Percentiles rank a stretch among this genome's conserved stretches.
phyloP scores from a whole-genome alignment of 148 eudicot species.

The Rhododendron mucronatum region DNA sequence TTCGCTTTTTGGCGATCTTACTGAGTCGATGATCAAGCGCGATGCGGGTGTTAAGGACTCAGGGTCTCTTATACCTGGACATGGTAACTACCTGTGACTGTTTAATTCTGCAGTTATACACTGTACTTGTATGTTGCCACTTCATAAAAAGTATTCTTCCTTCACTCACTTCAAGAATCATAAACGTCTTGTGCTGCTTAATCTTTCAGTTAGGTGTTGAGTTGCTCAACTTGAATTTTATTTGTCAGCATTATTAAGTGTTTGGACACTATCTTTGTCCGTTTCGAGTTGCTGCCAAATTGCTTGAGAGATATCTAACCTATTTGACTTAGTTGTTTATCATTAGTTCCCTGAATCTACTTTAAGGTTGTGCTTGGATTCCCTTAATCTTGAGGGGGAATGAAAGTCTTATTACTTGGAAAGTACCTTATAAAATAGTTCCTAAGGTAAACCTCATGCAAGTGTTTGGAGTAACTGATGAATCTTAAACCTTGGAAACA shows the following conservation, averaged over 20 bases:
- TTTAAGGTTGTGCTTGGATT: not conserved
- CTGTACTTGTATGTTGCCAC: not conserved
- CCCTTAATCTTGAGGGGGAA: not conserved
- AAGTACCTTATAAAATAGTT: not conserved
- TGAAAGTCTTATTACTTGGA: not conserved
- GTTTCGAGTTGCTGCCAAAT: not conserved
- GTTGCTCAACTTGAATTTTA: not conserved
- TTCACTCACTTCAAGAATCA: not conserved
- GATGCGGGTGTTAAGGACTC: constrained; percentile 99
- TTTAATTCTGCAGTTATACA: not conserved
- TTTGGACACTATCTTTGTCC: not conserved
- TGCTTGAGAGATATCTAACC: not conserved
- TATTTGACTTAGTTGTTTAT: not conserved
- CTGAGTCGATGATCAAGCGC: constrained; percentile 93
- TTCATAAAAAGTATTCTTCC: not conserved
- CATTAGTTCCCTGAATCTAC: not conserved
- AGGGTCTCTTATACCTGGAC: constrained; percentile 94
- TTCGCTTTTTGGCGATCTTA: constrained; percentile 94
- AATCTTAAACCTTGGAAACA: not conserved
- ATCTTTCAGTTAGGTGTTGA: not conserved
- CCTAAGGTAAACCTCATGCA: not conserved
- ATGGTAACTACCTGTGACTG: constrained; percentile 48
- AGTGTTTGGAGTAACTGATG: not conserved
- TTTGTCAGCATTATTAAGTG: not conserved
- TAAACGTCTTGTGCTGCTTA: not conserved